A percentile compares a stretch with the other conserved stretches of the same genome.
Conservation (phyloP, 2,329 filamentous ascomycete genomes). For the Scleromitrula shiraiana region DNA sequence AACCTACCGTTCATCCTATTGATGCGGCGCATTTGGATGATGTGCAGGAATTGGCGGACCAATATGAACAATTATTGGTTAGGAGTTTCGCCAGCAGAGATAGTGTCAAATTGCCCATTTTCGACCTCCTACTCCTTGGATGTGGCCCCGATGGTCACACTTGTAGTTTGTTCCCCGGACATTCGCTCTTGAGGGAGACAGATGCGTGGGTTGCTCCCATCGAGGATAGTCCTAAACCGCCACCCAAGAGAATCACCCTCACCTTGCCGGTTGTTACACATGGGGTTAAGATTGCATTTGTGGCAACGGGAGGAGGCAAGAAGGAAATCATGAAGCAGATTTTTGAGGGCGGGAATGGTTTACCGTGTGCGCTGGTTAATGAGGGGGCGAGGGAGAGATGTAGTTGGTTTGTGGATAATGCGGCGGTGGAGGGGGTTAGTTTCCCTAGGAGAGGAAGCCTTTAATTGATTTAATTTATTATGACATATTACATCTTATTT, state of each 20-base stretch:
- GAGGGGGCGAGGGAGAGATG: constrained; percentile 74
- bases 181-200: constrained; percentile 75
- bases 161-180: constrained; percentile 89
- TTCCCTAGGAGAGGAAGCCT: constrained; percentile 70
- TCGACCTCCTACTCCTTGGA: constrained; percentile 87
- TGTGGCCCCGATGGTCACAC: constrained; percentile 96
- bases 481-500: too few species aligned
- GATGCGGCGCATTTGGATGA: constrained; percentile 60
- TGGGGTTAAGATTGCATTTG: constrained; percentile 78
- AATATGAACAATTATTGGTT: constrained; percentile 86
- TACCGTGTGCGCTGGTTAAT: constrained; percentile 87
- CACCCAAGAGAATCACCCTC: constrained; percentile 81
- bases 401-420: constrained; percentile 89
- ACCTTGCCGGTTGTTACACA: constrained; percentile 87
- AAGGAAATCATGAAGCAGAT: constrained; percentile 88
- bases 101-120: constrained; percentile 88
- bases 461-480: constrained; percentile 28
- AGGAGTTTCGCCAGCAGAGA: constrained; percentile 82
- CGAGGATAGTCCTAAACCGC: constrained; percentile 90
- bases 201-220: constrained; percentile 90
- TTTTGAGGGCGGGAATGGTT: constrained; percentile 65
- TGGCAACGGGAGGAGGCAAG: constrained; percentile 84
- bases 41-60: constrained; percentile 83
- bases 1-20: constrained; percentile 71
- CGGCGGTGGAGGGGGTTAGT: constrained; percentile 75